Evolutionary conservation across 2,329 filamentous ascomycete species (phyloP).

Genomic region (Stemphylium beticola): DNA sequence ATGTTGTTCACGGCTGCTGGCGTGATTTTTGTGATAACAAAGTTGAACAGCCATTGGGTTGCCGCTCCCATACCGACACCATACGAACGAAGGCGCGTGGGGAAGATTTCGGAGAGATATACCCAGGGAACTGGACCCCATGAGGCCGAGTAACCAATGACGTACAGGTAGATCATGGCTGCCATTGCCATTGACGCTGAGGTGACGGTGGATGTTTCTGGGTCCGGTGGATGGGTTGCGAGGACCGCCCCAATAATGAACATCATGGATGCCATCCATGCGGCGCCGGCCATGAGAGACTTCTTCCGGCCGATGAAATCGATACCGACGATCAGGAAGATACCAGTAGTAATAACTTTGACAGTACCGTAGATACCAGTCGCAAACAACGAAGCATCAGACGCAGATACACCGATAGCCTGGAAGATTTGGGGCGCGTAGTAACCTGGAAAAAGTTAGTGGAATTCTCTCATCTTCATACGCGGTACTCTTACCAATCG

Average conservation of each 20-base stretch:
- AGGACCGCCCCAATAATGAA: slow-evolving; percentile 69
- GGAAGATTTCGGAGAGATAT: slow-evolving; percentile 75
- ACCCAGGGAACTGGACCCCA: slow-evolving; percentile 82
- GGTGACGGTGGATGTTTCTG: slow-evolving; percentile 40
- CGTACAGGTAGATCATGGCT: slow-evolving; percentile 78
- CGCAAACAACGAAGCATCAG: slow-evolving; percentile 11
- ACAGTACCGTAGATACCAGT: slow-evolving; percentile 72
- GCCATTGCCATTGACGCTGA: slow-evolving; percentile 65
- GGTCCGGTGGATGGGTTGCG: slow-evolving; percentile 50
- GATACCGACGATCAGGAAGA: slow-evolving; percentile 74
- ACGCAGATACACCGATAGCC: slow-evolving; percentile 65
- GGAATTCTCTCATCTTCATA: background rate
- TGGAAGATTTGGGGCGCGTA: slow-evolving; percentile 76
- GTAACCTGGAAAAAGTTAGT: slow-evolving; percentile 57
- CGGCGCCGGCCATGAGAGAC: slow-evolving; percentile 69
- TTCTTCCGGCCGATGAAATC: slow-evolving; percentile 68
- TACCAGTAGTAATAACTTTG: slow-evolving; percentile 70
- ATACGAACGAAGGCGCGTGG: slow-evolving; percentile 67
- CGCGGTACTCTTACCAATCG: slow-evolving; percentile 51
- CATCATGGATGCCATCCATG: slow-evolving; percentile 68
- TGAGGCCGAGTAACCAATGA: slow-evolving; percentile 70
- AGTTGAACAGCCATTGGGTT: slow-evolving; percentile 77
- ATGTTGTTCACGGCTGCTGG: slow-evolving; percentile 64
- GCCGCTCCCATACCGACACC: slow-evolving; percentile 75
- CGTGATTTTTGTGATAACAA: slow-evolving; percentile 70